Base-by-base conservation (phyloP, 2,329 filamentous ascomycete genomes). In the Botryosphaeria dothidea region DNA sequence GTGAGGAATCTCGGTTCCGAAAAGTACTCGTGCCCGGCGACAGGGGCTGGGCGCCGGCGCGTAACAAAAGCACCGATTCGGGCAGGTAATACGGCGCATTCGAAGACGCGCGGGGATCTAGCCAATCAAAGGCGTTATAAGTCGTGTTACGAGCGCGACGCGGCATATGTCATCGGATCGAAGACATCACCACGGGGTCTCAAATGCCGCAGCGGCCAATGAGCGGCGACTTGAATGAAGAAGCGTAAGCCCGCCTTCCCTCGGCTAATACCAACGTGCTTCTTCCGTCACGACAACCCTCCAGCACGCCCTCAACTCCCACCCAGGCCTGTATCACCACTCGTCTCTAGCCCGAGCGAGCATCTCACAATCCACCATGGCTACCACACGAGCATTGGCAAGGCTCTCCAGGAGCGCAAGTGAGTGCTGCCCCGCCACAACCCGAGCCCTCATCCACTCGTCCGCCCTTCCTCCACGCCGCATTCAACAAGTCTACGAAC, bases 351-450 rank as follows among this genome's bases (percentile, higher is more conserved):
- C 17, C 56, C 56, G 36, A 54, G 51, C 62, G 43, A 57, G 36
- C 41, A 64, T 58, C 29, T 25, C 43, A 21, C 25, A 38, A 27
- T 57, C 49, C 64, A 66, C 48, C 52, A 78, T 78, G 76, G 75
- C 75, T 62, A 73, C 73, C 67, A 72, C 74, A 67, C 75, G 76
- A 72, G 70, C 74, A 64, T 69, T 78, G 67, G 68, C 74, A 67
- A 75, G 76, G 70, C 73, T 78, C 69, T 70, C 72, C 65, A 71
- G 70, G 71, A 74, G 72, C 71, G 73, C 72, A 70, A 74, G 76
- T 77, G 75, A 57, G 75, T 65, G 61, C 19, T 52, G 29, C 51
- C 31, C 54, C 34, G 45, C 54, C 21, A 15, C 52, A 17, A n/a
- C 25, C 51, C 34, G 27, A 11, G 27, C 41, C 31, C n/a, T 15